Evolutionary conservation across 768 basidiomycete species (phyloP), one percentile per base, ranked within the genome.

Genomic region (Suillus weaverae): DNA sequence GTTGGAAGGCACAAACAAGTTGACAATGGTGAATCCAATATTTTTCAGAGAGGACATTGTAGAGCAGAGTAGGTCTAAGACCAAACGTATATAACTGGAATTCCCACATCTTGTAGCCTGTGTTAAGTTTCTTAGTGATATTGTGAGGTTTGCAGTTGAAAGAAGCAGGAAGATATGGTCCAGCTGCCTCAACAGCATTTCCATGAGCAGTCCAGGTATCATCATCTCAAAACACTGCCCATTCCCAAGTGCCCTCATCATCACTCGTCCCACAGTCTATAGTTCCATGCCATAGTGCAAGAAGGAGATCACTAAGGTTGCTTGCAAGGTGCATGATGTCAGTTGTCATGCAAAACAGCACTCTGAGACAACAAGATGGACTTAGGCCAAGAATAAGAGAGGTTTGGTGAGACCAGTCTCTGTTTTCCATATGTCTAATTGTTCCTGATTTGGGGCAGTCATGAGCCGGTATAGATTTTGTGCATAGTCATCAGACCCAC

Each of bases 271-370:
- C 53, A 10, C 33, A 69, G 1, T 71, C 63, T 0, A 78, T 54
- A 2, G 64, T 67, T 0, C 70, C 70, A 5, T 67, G 66, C 71
- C 74, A 76, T 2, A 76, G 69, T 1, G 64, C 41, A 35, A 72
- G 55, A 13, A 74, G 35, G 1, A 74, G 70, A 5, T 78, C 72
- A 0, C 66, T 59, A 0, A 76, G 5, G 38, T 79, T 80, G 0
- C 73, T 57, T 0, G 60, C 60, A 0, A 80, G 70, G 65, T 83
- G 80, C 82, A 85, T 85, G 0, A 76, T n/a, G 63, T 85, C 82
- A 1, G 75, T 71, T 0, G 71, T 64, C 67, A 83, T 83, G 32
- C 72, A 74, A 0, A 55, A 35, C 0, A 81, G 81, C 5, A 81
- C 60, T 0, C 71, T 69, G 10, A 82, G 72, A 0, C 61, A 72